Base-by-base conservation (phyloP, 2,329 filamentous ascomycete species). In the Corinectria fuckeliana region DNA sequence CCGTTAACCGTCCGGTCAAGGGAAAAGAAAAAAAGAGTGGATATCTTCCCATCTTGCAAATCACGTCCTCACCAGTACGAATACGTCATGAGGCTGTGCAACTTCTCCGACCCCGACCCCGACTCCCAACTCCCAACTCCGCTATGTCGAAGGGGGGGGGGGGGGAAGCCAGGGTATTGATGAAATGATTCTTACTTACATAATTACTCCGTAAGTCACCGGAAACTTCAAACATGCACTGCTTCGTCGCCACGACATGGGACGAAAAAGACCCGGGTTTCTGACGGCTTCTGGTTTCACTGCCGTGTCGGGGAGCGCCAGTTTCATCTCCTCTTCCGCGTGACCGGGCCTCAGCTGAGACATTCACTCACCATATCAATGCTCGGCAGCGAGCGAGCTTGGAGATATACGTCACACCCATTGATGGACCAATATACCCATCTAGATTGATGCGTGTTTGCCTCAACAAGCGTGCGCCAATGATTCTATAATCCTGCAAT, bases 251-350 rank as follows among this genome's bases (percentile, higher is more conserved):
- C 42, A 32, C 41, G 42, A 42, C 49, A 21, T 21, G 38, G 26
- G 20, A 32, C 47, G 42, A 45, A 45, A 45, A 45, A 28, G 42
- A 18, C 32, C 45, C 54, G n/a, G n/a, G n/a, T n/a, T 50, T 56
- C 48, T 26, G 54, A 51, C 45, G 28, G 25, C 26, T 34, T n/a
- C 51, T 50, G 11, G 56, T 59, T 59, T 59, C 56, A 59, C 25
- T 41, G 39, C 50, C 25, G 56, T 58, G 34, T 53, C 56, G 42
- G 56, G n/a, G 42, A 45, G 14, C 38, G 23, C 18, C 44, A 20
- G n/a, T 25, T 9, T 25, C 25, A n/a, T 30, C 42, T n/a, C 25
- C 41, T n/a, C 25, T 25, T 16, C 10, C 4, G 11, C 42, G 11
- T n/a, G 14, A 23, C 11, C 21, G 16, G n/a, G n/a, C 25, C 25